Evolutionary conservation across 2,329 filamentous ascomycete species (phyloP).

Genomic region (Cladophialophora immunda): DNA sequence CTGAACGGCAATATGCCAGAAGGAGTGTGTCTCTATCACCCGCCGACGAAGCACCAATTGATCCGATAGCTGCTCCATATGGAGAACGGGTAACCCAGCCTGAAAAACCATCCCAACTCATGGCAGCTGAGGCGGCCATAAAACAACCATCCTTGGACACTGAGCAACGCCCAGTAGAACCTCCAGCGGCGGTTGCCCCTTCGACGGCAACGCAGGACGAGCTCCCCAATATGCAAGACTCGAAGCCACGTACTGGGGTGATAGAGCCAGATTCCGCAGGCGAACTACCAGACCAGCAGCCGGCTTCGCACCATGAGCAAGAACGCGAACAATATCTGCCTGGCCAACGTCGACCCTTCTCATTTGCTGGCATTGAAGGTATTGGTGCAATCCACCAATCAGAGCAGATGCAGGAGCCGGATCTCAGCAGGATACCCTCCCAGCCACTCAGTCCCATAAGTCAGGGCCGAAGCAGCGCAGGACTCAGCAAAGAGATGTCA

Average conservation of each 20-base stretch:
- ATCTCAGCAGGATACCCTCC: slow-evolving; percentile 20
- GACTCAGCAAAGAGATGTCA: slow-evolving; percentile 33
- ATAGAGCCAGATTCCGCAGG: neutral
- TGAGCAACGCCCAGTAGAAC: neutral
- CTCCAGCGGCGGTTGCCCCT: neutral
- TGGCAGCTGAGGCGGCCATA: neutral
- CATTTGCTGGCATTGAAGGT: slow-evolving; percentile 31
- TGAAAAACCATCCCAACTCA: neutral
- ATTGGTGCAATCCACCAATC: slow-evolving; percentile 24
- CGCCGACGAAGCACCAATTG: slow-evolving; percentile 25
- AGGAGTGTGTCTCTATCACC: slow-evolving; percentile 36
- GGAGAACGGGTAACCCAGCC: neutral
- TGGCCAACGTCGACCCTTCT: slow-evolving; percentile 28
- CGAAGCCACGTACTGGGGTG: neutral
- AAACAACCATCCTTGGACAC: neutral
- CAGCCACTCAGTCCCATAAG: slow-evolving; percentile 35
- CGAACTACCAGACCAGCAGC: slow-evolving; percentile 4
- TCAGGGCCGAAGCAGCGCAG: slow-evolving; percentile 28
- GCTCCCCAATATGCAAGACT: neutral
- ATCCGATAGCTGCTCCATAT: neutral
- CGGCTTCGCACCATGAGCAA: neutral
- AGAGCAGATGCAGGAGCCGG: neutral
- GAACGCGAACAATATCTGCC: neutral
- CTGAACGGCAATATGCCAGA: slow-evolving; percentile 8
- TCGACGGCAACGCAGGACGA: slow-evolving; percentile 18